These are phyloP conservation scores for Biscogniauxia mediterranea DNA, from an alignment of 2,329 filamentous ascomycete species.

Conservation along the genomic window DNA sequence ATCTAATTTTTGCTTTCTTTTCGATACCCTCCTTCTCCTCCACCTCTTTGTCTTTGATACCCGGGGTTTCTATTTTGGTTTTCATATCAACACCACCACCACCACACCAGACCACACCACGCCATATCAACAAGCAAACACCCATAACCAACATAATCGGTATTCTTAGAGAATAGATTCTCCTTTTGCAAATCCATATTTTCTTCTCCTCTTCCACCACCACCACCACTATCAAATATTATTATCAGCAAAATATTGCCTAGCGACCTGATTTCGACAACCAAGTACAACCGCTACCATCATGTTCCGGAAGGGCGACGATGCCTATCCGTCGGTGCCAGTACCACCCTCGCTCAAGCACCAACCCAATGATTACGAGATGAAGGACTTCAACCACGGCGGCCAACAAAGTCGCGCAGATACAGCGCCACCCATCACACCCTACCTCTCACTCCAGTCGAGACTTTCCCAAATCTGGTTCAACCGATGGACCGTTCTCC, in stretches of 20 bases:
- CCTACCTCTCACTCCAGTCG: constrained; percentile 86
- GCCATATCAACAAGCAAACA: constrained; percentile 1
- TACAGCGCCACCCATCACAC: constrained; percentile 53
- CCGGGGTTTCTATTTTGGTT: background rate
- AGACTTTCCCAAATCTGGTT: constrained; percentile 95
- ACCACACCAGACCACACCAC: constrained; percentile 1
- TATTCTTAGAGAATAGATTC: background rate
- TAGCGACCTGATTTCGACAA: constrained; percentile 2
- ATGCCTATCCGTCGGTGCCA: constrained; percentile 18
- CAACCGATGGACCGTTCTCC: constrained; percentile 92
- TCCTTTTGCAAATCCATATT: constrained; percentile 10
- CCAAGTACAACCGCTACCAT: constrained; percentile 17
- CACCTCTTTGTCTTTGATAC: background rate
- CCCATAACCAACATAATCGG: constrained; percentile 1
- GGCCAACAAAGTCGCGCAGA: background rate
- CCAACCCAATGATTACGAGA: constrained; percentile 29
- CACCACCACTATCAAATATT: background rate
- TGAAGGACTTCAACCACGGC: constrained; percentile 20
- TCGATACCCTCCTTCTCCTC: background rate
- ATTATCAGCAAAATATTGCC: constrained; percentile 2
- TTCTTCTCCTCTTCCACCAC: constrained; percentile 1
- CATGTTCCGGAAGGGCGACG: constrained; percentile 22
- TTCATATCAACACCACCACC: background rate
- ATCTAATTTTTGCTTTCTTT: constrained; percentile 8
- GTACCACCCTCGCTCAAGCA: constrained; percentile 33